phyloP scores from a whole-genome alignment of 176 grass and related monocot genomes.

The Poa pratensis region DNA sequence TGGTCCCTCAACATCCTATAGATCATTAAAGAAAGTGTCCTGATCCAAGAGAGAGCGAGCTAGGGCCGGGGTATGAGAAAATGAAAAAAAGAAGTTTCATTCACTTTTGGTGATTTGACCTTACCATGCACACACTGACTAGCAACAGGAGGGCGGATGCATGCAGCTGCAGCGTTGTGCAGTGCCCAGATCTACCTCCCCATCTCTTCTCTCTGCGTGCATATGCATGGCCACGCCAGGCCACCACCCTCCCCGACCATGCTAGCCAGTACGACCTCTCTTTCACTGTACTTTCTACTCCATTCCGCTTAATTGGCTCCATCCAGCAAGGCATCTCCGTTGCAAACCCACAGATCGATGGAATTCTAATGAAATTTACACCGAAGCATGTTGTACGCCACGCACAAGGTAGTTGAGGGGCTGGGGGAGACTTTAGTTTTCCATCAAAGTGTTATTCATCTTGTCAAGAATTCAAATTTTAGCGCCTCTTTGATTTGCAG shows the following conservation, averaged over 20 bases:
- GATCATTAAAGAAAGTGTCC: slow-evolving; percentile 26
- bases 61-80: slow-evolving; percentile 3
- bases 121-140: slow-evolving; percentile 58
- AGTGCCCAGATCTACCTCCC: slow-evolving; percentile 24
- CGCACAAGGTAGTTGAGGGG: too few relatives aligned
- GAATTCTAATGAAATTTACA: background rate
- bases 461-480: too few relatives aligned
- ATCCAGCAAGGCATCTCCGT: background rate
- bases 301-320: background rate
- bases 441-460: too few relatives aligned
- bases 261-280: background rate
- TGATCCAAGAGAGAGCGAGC: background rate
- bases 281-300: background rate
- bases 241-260: slow-evolving; percentile 24
- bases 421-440: too few relatives aligned
- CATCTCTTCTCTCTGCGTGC: slow-evolving; percentile 43
- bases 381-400: background rate
- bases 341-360: background rate
- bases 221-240: slow-evolving; percentile 1
- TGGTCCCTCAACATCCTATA: slow-evolving; percentile 36
- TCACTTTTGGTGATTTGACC: slow-evolving; percentile 84
- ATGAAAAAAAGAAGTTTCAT: slow-evolving; percentile 54
- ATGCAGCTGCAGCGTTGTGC: slow-evolving; percentile 50
- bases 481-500: too few relatives aligned
- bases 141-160: slow-evolving; percentile 57